Conservation (phyloP, 1,284 basidiomycete species). For the Tetrapyrgos nigripes region DNA sequence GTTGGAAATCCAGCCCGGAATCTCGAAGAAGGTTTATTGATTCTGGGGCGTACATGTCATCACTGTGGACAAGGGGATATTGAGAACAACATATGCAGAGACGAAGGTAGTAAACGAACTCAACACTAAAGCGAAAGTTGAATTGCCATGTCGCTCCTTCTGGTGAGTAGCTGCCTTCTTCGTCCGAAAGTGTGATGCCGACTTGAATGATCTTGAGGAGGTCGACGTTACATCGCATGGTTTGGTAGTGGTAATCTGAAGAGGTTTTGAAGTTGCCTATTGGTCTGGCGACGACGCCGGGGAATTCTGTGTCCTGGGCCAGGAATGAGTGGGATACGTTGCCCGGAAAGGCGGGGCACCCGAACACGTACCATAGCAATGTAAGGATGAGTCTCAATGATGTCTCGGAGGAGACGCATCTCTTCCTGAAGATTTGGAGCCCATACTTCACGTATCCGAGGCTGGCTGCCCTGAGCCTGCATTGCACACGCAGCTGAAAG, state of each 20-base stretch:
- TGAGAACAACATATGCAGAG: neutral
- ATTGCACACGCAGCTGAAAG: neutral
- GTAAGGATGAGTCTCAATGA: constrained; percentile 92
- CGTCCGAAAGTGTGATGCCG: constrained; percentile 93
- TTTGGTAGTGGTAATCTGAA: constrained; percentile 99
- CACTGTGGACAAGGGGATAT: constrained; percentile 50
- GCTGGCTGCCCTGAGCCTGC: constrained; percentile 38
- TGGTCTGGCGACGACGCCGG: constrained; percentile 96
- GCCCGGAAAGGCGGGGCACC: neutral
- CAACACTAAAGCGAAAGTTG: constrained; percentile 94
- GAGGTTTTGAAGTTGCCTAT: constrained; percentile 97
- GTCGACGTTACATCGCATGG: constrained; percentile 99
- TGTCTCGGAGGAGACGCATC: constrained; percentile 86
- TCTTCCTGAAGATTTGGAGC: constrained; percentile 91
- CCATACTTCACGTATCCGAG: constrained; percentile 94
- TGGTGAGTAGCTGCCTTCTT: constrained; percentile 88
- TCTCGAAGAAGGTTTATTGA: constrained; percentile 95
- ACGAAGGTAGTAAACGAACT: constrained; percentile 58
- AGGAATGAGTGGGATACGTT: constrained; percentile 22
- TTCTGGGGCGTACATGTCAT: constrained; percentile 98
- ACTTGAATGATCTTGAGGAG: constrained; percentile 98
- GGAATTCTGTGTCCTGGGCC: constrained; percentile 96
- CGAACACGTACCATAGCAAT: constrained; percentile 85
- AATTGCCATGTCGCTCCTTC: constrained; percentile 98
- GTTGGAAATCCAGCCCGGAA: constrained; percentile 95